Evolutionary conservation across 345 rosid genomes (phyloP).

Genomic region (Eucalyptus guilfoylei): DNA sequence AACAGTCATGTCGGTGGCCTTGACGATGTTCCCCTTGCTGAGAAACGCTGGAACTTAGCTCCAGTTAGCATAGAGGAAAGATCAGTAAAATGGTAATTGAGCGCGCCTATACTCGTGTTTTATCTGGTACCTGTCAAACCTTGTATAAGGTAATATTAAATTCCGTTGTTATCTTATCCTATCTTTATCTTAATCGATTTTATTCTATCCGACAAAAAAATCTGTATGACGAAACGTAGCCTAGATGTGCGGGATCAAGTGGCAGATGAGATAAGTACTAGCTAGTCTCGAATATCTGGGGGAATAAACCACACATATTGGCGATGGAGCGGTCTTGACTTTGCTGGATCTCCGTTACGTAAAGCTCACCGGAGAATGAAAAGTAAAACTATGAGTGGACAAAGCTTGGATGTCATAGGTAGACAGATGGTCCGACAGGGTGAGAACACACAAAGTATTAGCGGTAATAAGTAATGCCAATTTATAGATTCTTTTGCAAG

Average conservation of each 20-base stretch:
- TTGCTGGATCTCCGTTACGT: background rate
- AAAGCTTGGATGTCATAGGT: background rate
- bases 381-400: background rate
- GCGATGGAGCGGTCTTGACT: background rate
- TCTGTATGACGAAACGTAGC: background rate
- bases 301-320: background rate
- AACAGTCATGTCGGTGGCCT: too few species aligned
- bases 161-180: background rate
- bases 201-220: background rate
- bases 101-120: background rate
- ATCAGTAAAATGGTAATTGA: background rate
- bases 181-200: too few species aligned
- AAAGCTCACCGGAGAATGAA: background rate
- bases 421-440: background rate
- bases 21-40: too few species aligned
- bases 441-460: background rate
- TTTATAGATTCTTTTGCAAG: background rate
- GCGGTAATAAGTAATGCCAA: background rate
- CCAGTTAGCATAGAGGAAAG: background rate
- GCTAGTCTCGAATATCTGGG: background rate
- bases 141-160: background rate
- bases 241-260: background rate
- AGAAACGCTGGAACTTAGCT: too few species aligned
- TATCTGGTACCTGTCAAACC: background rate
- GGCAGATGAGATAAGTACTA: background rate